Evolutionary conservation across 2,329 filamentous ascomycete genomes (phyloP).

Genomic region (Neopestalotiopsis rosae): DNA sequence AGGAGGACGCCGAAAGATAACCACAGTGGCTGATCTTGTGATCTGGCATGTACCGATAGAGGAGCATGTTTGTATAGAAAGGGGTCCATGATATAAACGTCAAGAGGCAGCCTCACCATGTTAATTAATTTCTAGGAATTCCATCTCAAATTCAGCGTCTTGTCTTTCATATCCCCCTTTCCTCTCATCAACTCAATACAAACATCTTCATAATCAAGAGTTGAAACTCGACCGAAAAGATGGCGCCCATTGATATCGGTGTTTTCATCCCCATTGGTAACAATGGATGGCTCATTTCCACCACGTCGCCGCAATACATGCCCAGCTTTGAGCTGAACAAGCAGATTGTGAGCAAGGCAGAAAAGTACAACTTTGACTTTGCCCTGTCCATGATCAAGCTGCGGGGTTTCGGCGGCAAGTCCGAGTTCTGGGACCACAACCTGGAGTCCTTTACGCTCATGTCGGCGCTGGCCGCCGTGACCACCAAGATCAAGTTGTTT

Average conservation of each 20-base stretch:
- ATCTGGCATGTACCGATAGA: constrained; percentile 8
- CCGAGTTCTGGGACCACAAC: constrained; percentile 40
- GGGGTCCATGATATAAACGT: constrained; percentile 1
- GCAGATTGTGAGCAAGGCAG: constrained; percentile 35
- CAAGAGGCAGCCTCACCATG: neutral
- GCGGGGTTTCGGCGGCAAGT: constrained; percentile 37
- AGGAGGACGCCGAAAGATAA: constrained; percentile 17
- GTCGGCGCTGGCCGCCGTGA: constrained; percentile 38
- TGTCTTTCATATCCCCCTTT: neutral
- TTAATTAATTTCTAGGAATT: neutral
- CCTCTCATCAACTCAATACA: neutral
- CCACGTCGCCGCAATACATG: constrained; percentile 37
- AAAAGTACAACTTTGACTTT: constrained; percentile 36
- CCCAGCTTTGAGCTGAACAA: constrained; percentile 38
- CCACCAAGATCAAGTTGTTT: constrained; percentile 38
- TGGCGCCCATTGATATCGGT: constrained; percentile 31
- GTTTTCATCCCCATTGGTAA: constrained; percentile 38
- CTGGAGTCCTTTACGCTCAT: constrained; percentile 40
- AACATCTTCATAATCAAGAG: neutral
- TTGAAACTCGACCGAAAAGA: constrained; percentile 7
- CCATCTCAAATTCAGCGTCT: neutral
- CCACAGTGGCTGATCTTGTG: neutral
- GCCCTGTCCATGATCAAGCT: constrained; percentile 39
- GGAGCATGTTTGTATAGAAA: neutral
- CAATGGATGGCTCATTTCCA: constrained; percentile 40